These are phyloP conservation scores for Ophiocordyceps camponoti-saundersi DNA, from an alignment of 2,329 filamentous ascomycete species.

Conservation along the genomic window DNA sequence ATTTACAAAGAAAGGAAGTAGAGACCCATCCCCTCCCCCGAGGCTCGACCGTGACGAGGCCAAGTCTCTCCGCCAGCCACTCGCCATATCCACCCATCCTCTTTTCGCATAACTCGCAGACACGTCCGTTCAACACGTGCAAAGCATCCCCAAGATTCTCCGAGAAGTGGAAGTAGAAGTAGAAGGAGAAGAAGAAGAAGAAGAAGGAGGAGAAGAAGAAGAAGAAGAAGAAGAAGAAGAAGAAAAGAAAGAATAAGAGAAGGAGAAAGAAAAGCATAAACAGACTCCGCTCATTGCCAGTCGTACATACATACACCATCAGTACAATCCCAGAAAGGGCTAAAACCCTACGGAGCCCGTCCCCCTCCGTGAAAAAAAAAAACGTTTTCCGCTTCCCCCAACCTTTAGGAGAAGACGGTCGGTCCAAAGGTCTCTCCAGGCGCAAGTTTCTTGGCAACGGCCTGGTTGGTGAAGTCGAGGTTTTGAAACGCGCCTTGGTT, in stretches of 20 bases:
- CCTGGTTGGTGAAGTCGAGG: slow-evolving; percentile 24
- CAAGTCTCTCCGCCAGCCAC: background rate
- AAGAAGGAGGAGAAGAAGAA: background rate
- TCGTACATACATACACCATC: background rate
- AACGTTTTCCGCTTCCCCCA: background rate
- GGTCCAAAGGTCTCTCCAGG: slow-evolving; percentile 35
- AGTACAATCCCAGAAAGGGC: background rate
- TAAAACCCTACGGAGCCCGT: background rate
- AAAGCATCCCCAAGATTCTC: background rate
- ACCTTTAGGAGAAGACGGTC: slow-evolving; percentile 5
- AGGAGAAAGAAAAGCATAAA: background rate
- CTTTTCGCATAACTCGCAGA: background rate
- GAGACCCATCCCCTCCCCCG: background rate
- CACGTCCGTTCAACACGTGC: background rate
- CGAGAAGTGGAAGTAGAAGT: background rate
- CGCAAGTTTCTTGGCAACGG: slow-evolving; percentile 23
- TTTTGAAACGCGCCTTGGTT: slow-evolving; percentile 31
- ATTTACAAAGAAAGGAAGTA: background rate
- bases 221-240: background rate
- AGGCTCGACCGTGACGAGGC: no score
- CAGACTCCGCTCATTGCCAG: slow-evolving; percentile 4
- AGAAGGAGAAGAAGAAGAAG: background rate
- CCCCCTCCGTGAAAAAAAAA: background rate
- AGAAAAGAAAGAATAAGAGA: background rate
- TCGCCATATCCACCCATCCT: background rate